Evolutionary conservation across 768 basidiomycete species (phyloP).

Genomic region (Pulveroboletus sp.): DNA sequence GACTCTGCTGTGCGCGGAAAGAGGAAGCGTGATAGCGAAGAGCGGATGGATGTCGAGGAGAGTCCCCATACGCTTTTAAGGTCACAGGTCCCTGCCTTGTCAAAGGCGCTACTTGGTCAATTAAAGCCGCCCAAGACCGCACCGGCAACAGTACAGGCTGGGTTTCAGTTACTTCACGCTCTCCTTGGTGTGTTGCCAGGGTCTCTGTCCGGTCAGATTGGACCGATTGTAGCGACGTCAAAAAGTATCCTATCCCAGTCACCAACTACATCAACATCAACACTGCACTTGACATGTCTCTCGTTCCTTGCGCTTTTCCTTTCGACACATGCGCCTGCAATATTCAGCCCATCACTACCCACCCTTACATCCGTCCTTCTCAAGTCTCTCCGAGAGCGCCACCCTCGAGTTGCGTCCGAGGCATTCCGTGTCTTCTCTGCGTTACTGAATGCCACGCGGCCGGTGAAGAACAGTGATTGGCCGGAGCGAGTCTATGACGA

Average conservation of each 20-base stretch:
- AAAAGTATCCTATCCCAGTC: slow-evolving; percentile 62
- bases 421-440: slow-evolving; percentile 85
- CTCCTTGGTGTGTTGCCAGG: slow-evolving; percentile 80
- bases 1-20: slow-evolving; percentile 52
- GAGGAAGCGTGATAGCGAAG: slow-evolving; percentile 73
- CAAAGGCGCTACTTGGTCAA: slow-evolving; percentile 81
- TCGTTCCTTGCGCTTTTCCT: slow-evolving; percentile 86
- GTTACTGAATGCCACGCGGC: slow-evolving; percentile 70
- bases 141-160: slow-evolving; percentile 75
- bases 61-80: slow-evolving; percentile 69
- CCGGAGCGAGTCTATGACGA: slow-evolving; percentile 69
- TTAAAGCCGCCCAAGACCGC: slow-evolving; percentile 77
- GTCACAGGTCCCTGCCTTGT: slow-evolving; percentile 69
- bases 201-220: slow-evolving; percentile 65
- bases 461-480: slow-evolving; percentile 63
- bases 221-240: slow-evolving; percentile 57
- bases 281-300: slow-evolving; percentile 77
- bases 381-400: slow-evolving; percentile 70
- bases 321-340: slow-evolving; percentile 52
- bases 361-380: slow-evolving; percentile 71
- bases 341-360: slow-evolving; percentile 58
- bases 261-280: slow-evolving; percentile 71
- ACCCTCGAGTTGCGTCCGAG: slow-evolving; percentile 85
- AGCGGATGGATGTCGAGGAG: slow-evolving; percentile 69
- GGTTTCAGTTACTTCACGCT: slow-evolving; percentile 72